Percentiles rank a stretch among this genome's conserved stretches.
Evolutionary conservation across 768 basidiomycete species (phyloP).

Genomic region (Naematelia aurantialba): DNA sequence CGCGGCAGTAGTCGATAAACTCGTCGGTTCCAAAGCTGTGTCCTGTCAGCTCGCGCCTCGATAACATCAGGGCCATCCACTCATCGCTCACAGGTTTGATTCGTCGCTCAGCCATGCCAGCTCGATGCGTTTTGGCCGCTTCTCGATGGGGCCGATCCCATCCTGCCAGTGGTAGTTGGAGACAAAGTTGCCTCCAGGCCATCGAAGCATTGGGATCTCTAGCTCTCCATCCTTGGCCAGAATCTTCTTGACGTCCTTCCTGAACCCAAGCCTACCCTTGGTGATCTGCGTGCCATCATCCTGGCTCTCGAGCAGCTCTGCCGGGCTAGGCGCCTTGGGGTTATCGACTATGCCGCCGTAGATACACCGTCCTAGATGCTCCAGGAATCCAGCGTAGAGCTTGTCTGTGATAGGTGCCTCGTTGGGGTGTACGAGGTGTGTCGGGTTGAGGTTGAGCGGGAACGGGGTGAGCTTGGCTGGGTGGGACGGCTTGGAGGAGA

Average conservation of each 20-base stretch:
- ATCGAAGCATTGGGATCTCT: slow-evolving; percentile 56
- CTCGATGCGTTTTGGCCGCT: slow-evolving; percentile 59
- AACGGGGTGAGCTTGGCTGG: slow-evolving; percentile 18
- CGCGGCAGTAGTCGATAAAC: slow-evolving; percentile 60
- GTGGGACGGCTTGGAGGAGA: slow-evolving; percentile 11
- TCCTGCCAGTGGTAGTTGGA: slow-evolving; percentile 62
- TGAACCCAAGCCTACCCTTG: slow-evolving; percentile 55
- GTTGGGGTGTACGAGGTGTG: slow-evolving; percentile 53
- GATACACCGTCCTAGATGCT: slow-evolving; percentile 56
- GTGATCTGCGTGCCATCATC: slow-evolving; percentile 48
- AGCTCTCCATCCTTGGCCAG: slow-evolving; percentile 52
- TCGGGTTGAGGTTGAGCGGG: slow-evolving; percentile 53
- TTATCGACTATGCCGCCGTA: slow-evolving; percentile 49
- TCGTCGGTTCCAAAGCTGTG: slow-evolving; percentile 58
- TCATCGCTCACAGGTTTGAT: slow-evolving; percentile 54
- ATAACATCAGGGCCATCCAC: too few relatives aligned
- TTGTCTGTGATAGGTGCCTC: slow-evolving; percentile 53
- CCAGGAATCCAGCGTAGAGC: slow-evolving; percentile 61
- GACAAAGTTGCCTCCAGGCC: slow-evolving; percentile 60
- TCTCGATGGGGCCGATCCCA: slow-evolving; percentile 58
- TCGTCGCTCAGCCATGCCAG: slow-evolving; percentile 63
- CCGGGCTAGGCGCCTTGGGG: slow-evolving; percentile 31
- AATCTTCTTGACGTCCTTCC: slow-evolving; percentile 57
- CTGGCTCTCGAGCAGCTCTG: slow-evolving; percentile 32
- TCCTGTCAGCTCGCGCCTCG: background rate